Base-by-base conservation (phyloP, 306 rosid species). In the Oemleria cerasiformis region DNA sequence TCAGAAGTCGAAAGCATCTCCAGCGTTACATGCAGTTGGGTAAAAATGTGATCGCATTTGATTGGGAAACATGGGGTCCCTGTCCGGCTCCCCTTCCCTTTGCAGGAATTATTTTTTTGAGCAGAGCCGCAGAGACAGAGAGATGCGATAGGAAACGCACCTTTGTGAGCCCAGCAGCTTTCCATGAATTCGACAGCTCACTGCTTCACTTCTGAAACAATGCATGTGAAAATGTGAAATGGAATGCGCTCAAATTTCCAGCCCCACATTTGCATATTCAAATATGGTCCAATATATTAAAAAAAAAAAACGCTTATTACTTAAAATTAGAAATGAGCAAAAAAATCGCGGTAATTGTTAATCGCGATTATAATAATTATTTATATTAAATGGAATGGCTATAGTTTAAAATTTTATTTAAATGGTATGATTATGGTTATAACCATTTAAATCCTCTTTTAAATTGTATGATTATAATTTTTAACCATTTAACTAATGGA, bases 181-280 rank as follows among this genome's bases (percentile, higher is more conserved):
- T 10, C 10, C 41, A 59, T 15, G 39, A 56, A 23, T 11, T 59
- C 13, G 64, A 59, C 41, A 7, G 2, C 13, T 3, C 43, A 36
- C 13, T 17, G 44, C 12, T 60, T 36, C 3, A 57, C 44, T 47
- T 57, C 9, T 41, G 66, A 70, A 58, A 70, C 66, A 70, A 30
- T 4, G 43, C 74, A 70, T 57, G 74, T 70, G 66, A 49, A 10
- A 38, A 6, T 19, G 16, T 54, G 43, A 19, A 10, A n/a, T 41
- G 42, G 73, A 55, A 70, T 55, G 42, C 17, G 4, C 51, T 70
- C 2, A 13, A 13, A n/a, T 20, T 51, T 42, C 43, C 36, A 41
- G 25, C 65, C 74, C 74, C 65, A 42, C 74, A n/a, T 0, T 1
- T 16, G 11, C 2, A 21, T 21, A 60, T 3, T 19, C 42, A 19